Conservation (phyloP, 306 rosid genomes). For the Cucumis sativus region DNA sequence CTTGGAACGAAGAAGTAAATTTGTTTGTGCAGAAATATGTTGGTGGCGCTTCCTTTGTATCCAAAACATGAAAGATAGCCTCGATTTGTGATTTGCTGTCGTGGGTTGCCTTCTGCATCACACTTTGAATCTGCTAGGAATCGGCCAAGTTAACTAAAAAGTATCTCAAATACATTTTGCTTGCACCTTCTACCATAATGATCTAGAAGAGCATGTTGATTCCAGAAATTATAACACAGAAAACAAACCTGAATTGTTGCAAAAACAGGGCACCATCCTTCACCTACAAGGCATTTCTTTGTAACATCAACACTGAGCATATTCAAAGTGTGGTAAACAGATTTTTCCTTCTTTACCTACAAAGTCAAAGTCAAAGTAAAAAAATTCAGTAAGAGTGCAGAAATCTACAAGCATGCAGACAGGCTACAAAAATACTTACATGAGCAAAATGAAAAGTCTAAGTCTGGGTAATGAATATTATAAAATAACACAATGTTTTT, state of each 20-base stretch:
- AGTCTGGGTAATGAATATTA: background rate
- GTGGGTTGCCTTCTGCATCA: slow-evolving; percentile 42
- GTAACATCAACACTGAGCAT: slow-evolving; percentile 88
- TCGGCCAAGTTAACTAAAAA: slow-evolving; percentile 11
- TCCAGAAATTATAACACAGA: background rate
- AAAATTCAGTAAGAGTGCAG: slow-evolving; percentile 8
- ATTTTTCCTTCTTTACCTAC: slow-evolving; percentile 72
- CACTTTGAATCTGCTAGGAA: slow-evolving; percentile 39
- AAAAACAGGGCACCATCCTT: slow-evolving; percentile 83
- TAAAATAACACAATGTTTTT: background rate
- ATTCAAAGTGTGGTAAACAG: slow-evolving; percentile 63
- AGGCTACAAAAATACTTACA: background rate
- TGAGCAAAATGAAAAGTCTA: background rate
- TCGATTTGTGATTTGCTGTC: slow-evolving; percentile 56
- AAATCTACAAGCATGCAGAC: slow-evolving; percentile 4
- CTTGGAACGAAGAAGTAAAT: slow-evolving; percentile 63
- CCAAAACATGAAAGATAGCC: slow-evolving; percentile 56
- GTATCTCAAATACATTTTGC: background rate
- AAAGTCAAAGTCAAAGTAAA: background rate
- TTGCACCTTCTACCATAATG: background rate
- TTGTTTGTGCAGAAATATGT: slow-evolving; percentile 61
- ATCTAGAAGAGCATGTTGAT: background rate
- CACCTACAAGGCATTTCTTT: slow-evolving; percentile 76
- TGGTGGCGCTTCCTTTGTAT: slow-evolving; percentile 54
- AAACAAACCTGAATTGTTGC: slow-evolving; percentile 60